A percentile compares a stretch with the other conserved stretches of the same genome.
Conservation (phyloP, 768 basidiomycete species). For the Kwoniella mangroviensis region DNA sequence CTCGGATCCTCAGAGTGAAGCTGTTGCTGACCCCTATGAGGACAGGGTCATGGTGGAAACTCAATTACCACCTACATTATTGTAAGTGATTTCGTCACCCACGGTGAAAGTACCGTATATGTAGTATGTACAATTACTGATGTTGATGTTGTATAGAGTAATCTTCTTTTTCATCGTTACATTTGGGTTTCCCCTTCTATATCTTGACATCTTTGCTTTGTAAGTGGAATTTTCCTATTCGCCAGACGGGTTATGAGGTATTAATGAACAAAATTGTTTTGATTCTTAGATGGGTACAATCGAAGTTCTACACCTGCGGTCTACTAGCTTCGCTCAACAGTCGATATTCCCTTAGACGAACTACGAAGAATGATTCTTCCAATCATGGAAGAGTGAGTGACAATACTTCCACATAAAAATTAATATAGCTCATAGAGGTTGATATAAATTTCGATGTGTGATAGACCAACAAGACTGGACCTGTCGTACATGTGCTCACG, state of each 20-base stretch:
- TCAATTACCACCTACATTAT: slow-evolving; percentile 11
- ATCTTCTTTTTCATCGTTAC: slow-evolving; percentile 13
- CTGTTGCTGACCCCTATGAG: no score
- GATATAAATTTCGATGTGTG: neutral
- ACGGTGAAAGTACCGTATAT: no score
- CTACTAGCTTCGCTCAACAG: slow-evolving; percentile 19
- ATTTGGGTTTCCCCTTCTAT: neutral
- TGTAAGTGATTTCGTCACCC: slow-evolving; percentile 4
- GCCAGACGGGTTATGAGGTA: no score
- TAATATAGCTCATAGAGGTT: neutral
- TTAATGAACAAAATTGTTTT: no score
- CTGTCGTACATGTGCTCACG: slow-evolving; percentile 14
- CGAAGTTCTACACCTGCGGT: slow-evolving; percentile 18
- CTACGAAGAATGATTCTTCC: slow-evolving; percentile 4
- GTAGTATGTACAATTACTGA: neutral
- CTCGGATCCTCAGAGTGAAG: neutral
- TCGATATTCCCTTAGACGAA: slow-evolving; percentile 6
- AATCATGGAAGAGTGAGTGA: slow-evolving; percentile 6
- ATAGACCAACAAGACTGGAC: neutral
- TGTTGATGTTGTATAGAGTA: neutral
- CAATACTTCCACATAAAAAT: neutral
- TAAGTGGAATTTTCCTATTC: neutral
- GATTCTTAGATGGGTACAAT: slow-evolving; percentile 6
- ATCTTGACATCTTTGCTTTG: slow-evolving; percentile 11
- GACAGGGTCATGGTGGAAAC: slow-evolving; percentile 18